Base-by-base conservation (phyloP, 805 yeast genomes). In the Candida argentea region DNA sequence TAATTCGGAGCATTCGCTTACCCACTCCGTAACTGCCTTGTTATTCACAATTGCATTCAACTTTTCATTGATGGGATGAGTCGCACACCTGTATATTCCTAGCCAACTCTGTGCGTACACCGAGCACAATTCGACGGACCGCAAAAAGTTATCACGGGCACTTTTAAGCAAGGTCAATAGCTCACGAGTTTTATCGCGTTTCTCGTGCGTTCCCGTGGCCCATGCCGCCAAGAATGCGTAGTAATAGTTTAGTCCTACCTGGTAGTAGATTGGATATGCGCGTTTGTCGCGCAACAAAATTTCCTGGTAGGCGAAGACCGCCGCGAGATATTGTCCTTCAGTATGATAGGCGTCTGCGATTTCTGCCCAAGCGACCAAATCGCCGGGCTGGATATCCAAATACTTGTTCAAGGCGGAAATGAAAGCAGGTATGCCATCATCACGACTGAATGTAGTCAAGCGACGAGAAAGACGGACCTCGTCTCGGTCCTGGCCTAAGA, bases 91-190 rank as follows among this genome's bases (percentile, higher is more conserved):
- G 23, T 60, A 62, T 2, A 82, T 52, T 1, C 89, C 87, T 19
- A 70, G 50, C 94, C 94, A 87, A 10, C 84, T 80, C 38, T 84
- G 66, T 13, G 70, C 52, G 47, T 72, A 80, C 18, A 62, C 58
- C 25, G 78, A 80, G 42, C 84, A 76, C 21, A 87, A 59, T 50
- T 91, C 97, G 5, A 85, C 75, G 6, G 86, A 56, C 38, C 93
- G 69, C 30, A 78, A 54, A 38, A 70, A 80, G 43, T 73, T 67
- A 40, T 75, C 46, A 25, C 66, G 39, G 6, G 65, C 44, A 24
- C 51, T 44, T 14, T 29, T 38, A 25, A 61, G 36, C 5, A 42
- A 28, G 2, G 40, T 43, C 18, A 48, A 21, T 25, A 39, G 37
- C 30, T 50, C 59, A 25, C 46, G 30, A 11, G 51, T 27, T 25